Evolutionary conservation across 441 rosid species (phyloP).

Genomic region (Lepidium campestre): DNA sequence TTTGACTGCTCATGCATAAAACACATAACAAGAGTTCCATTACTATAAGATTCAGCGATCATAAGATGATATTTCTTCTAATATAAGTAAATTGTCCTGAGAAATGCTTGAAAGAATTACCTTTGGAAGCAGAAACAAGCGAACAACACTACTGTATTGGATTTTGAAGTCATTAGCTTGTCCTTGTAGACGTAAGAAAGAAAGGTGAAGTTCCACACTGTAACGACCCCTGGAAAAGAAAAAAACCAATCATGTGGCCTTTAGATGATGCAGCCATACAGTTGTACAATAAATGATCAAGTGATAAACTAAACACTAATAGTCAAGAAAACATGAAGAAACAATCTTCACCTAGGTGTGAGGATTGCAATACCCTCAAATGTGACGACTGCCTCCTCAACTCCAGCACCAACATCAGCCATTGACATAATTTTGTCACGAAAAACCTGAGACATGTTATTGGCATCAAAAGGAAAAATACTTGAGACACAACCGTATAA

Average conservation of each 20-base stretch:
- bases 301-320: neutral
- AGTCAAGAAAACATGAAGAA: neutral
- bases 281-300: neutral
- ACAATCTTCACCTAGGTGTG: conserved; percentile 71
- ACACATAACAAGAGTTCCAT: neutral
- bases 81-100: neutral
- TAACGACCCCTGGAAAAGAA: conserved; percentile 76
- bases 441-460: conserved; percentile 47
- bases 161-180: conserved; percentile 98
- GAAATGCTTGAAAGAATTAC: conserved; percentile 28
- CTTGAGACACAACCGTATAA: neutral
- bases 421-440: conserved; percentile 60
- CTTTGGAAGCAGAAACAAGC: conserved; percentile 94
- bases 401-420: conserved; percentile 92
- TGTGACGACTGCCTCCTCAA: conserved; percentile 86
- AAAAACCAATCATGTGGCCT: neutral
- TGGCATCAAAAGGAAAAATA: neutral
- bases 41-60: neutral
- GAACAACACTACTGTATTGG: conserved; percentile 96
- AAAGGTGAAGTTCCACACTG: conserved; percentile 90
- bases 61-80: neutral
- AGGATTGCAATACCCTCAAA: conserved; percentile 89
- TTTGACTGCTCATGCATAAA: conserved; percentile 54
- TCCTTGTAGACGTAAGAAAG: conserved; percentile 87
- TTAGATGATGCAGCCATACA: conserved; percentile 1